Evolutionary conservation across 192 early-diverging fungal genomes (phyloP).

Genomic region (Backusella luteola): DNA sequence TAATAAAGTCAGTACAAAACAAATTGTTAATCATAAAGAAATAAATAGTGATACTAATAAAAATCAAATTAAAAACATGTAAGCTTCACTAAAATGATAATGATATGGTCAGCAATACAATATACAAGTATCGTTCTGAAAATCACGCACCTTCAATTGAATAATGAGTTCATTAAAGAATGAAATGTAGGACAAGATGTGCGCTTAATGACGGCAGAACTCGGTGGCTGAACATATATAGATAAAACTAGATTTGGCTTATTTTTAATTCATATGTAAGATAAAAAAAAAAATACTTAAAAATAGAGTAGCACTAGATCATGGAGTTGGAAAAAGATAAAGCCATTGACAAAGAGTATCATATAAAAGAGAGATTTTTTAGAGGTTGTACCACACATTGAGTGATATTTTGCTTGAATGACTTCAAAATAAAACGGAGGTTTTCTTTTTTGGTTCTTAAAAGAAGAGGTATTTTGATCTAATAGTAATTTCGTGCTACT

Average conservation of each 20-base stretch:
- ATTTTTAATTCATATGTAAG: background rate
- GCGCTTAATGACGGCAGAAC: background rate
- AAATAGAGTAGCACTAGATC: background rate
- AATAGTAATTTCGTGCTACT: background rate
- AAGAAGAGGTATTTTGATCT: background rate
- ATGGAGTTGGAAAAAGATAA: slow-evolving; percentile 8
- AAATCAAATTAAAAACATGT: no score
- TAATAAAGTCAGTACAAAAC: no score
- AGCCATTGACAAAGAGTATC: background rate
- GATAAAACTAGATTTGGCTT: background rate
- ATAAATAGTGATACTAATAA: background rate
- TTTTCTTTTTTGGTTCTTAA: background rate
- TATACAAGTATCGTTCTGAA: background rate
- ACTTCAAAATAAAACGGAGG: background rate
- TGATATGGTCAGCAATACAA: background rate
- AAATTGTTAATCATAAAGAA: background rate
- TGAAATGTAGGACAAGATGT: background rate
- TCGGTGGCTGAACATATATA: background rate
- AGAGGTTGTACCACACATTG: background rate
- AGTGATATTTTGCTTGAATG: background rate
- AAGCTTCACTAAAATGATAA: background rate
- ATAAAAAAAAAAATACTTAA: background rate
- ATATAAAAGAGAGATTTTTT: background rate
- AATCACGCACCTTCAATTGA: background rate
- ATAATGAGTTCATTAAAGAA: background rate